Base-by-base conservation (phyloP, 495 filamentous ascomycete genomes). In the Aspergillus leporis region DNA sequence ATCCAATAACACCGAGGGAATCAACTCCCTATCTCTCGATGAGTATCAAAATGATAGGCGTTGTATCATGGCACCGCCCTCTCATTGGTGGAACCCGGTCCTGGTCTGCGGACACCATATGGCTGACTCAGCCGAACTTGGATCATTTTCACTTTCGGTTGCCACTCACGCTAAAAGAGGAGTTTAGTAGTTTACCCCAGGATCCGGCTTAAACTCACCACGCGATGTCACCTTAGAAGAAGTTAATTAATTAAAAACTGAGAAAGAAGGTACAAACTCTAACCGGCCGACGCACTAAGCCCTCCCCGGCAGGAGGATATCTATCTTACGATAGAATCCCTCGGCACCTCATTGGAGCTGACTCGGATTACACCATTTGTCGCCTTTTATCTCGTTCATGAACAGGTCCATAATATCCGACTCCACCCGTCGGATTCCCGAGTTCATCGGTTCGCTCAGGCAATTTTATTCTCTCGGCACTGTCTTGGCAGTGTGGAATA, bases 351-450 rank as follows among this genome's bases (percentile, higher is more conserved):
- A 45, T 45, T 45, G 41, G 41, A 19, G 19, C 3, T 21, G 41
- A 45, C 18, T 45, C n/a, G 41, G 41, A 45, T 45, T 45, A 45
- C 41, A 45, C 41, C 41, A 45, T 45, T n/a, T 45, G 7, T 45
- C 8, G 18, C n/a, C 18, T 14, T 18, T 45, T 19, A 45, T 45
- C 41, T 19, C 41, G 41, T 21, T 45, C 41, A 19, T 6, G 41
- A 19, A 12, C 16, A 3, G 3, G 41, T 19, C 19, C n/a, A 7
- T 21, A 7, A 3, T 14, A 6, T 21, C 41, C 41, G 41, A 45
- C 18, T 21, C 18, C 41, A 45, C 16, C 41, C 41, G 41, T 45
- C 41, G 41, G 41, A 45, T 45, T 45, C 41, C 41, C 41, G 41
- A 19, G 6, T 18, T 9, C n/a, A 45, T 6, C 41, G 16, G n/a